Evolutionary conservation across 2,329 filamentous ascomycete genomes (phyloP), one percentile per base, ranked within the genome.

Genomic region (Dactylellina parvicollis): DNA sequence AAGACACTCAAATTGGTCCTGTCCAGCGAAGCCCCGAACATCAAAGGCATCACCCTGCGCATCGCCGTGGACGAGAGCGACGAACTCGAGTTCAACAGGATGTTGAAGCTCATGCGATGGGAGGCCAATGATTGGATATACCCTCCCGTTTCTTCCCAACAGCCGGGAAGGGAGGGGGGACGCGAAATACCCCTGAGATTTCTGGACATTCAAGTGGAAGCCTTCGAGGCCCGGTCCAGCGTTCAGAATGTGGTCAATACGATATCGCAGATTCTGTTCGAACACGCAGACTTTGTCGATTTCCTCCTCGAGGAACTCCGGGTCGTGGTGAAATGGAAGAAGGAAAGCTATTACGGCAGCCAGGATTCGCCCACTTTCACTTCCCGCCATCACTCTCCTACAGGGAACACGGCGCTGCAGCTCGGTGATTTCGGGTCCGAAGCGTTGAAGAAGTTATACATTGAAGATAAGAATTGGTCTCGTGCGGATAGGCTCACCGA

Each of bases 391-490:
- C 30, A 12, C 5, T 5, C 30, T 32, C 4, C 7, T 7, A 24
- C 24, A 22, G 3, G 5, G 4, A 28, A n/a, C 16, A 49, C 16
- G n/a, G 1, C 3, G 7, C 14, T 54, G 8, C 1, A 20, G 5
- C 20, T 40, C 1, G 34, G 4, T 14, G 14, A 1, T 8, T 14
- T 55, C 16, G 1, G 3, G 12, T 55, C 55, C 2, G 1, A 9
- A 4, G 3, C 0, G 18, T 32, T 55, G n/a, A 55, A 52, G 18
- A 46, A n/a, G 4, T 24, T 61, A 9, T 50, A 44, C 30, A 8
- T 70, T 14, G 65, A 61, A 14, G 65, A 70, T 38, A 70, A 61
- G 26, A 56, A 34, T 20, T 40, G 38, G 49, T 2, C 10, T 4
- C 5, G 3, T 12, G 0, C 10, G 5, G 12, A 18, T 9, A 3